Percentiles rank a stretch among this genome's conserved stretches.
Conservation (phyloP, 805 yeast genomes). For the Starmerella sp. region DNA sequence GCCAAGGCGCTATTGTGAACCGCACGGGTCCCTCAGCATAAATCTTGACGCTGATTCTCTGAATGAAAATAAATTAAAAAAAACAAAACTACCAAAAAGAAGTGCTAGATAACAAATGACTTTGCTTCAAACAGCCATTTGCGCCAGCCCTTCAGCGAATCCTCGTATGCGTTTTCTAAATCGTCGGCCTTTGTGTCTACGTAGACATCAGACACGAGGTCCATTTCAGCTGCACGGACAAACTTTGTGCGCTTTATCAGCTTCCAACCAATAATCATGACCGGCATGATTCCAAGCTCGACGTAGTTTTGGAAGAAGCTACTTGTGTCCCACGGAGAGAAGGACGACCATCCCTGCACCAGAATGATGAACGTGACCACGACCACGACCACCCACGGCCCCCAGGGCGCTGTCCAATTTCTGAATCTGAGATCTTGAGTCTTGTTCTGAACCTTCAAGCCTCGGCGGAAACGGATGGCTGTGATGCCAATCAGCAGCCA, state of each 20-base stretch:
- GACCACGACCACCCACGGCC: slow-evolving; percentile 39
- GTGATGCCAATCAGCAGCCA: slow-evolving; percentile 49
- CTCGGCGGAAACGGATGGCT: slow-evolving; percentile 45
- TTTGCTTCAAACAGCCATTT: slow-evolving; percentile 29
- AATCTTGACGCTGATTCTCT: too few relatives aligned
- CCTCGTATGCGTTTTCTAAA: slow-evolving; percentile 32
- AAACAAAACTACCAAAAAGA: background rate
- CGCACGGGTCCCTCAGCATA: too few relatives aligned
- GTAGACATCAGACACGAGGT: slow-evolving; percentile 69
- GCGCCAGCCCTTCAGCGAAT: slow-evolving; percentile 36
- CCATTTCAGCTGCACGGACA: slow-evolving; percentile 58
- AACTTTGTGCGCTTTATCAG: slow-evolving; percentile 50
- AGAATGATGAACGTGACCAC: slow-evolving; percentile 40
- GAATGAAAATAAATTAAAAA: background rate
- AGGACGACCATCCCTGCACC: slow-evolving; percentile 54
- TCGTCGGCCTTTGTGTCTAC: slow-evolving; percentile 40
- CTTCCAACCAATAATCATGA: slow-evolving; percentile 49
- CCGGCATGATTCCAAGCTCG: slow-evolving; percentile 43
- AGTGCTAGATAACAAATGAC: slow-evolving; percentile 8
- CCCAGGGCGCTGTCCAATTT: slow-evolving; percentile 41
- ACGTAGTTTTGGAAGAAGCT: slow-evolving; percentile 59
- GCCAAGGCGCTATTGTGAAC: too few relatives aligned
- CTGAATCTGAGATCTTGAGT: slow-evolving; percentile 37
- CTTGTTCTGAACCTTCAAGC: slow-evolving; percentile 34
- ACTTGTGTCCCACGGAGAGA: slow-evolving; percentile 55